phyloP scores from a whole-genome alignment of 345 rosid genomes.

The Hirschfeldia incana region DNA sequence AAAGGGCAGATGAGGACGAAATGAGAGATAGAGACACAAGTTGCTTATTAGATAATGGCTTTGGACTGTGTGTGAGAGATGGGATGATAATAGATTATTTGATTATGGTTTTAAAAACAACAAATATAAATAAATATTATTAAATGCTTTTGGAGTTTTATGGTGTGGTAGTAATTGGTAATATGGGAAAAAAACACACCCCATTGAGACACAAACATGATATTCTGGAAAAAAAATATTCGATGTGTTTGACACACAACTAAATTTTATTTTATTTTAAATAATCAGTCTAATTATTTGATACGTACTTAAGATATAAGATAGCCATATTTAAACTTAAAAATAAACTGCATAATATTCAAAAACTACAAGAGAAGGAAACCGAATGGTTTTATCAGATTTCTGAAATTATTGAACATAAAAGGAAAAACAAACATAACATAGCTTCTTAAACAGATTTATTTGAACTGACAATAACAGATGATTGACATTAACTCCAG shows the following conservation, averaged over 20 bases:
- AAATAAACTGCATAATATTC: background rate
- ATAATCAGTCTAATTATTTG: too few species aligned
- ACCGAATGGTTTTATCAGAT: background rate
- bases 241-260: too few species aligned
- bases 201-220: too few species aligned
- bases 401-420: background rate
- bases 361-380: background rate
- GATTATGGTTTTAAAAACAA: background rate
- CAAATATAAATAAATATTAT: background rate
- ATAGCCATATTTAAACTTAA: background rate
- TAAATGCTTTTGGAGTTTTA: background rate
- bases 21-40: background rate
- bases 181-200: too few species aligned
- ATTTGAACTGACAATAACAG: background rate
- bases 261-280: too few species aligned
- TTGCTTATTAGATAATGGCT: conserved; percentile 4
- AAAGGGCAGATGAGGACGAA: conserved; percentile 19
- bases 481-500: background rate
- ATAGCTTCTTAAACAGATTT: background rate
- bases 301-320: too few species aligned
- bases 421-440: background rate
- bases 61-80: conserved; percentile 27
- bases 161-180: too few species aligned
- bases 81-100: background rate
- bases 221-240: too few species aligned